These are phyloP conservation scores for Chrysanthemum seticuspe DNA, from an alignment of 129 eudicot species.

Conservation along the genomic window DNA sequence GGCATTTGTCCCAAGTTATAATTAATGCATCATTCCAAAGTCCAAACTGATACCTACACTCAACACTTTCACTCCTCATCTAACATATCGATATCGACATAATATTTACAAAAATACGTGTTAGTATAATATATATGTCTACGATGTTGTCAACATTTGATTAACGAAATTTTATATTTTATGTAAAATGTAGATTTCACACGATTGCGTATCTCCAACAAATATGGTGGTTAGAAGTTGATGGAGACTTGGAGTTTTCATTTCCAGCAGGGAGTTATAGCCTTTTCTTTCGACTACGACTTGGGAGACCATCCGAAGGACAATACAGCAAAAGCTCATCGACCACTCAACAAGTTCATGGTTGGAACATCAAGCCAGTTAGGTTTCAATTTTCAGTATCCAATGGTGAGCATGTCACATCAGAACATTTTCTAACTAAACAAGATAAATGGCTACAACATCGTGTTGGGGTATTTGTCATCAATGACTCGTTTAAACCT, in stretches of 20 bases:
- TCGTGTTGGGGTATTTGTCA: conserved; percentile 71
- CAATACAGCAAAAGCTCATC: conserved; percentile 17
- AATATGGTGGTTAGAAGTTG: conserved; percentile 91
- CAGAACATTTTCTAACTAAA: conserved; percentile 42
- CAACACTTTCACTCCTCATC: conserved; percentile 1
- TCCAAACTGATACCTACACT: conserved; percentile 31
- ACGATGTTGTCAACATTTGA: too few relatives aligned
- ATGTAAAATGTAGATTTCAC: conserved; percentile 44
- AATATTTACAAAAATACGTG: conserved; percentile 7
- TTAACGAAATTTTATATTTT: neutral
- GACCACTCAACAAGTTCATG: conserved; percentile 45
- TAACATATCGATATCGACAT: conserved; percentile 12
- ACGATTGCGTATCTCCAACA: conserved; percentile 80
- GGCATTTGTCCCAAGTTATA: neutral
- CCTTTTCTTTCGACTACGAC: conserved; percentile 62
- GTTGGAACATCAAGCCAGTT: conserved; percentile 74
- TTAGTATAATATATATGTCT: neutral
- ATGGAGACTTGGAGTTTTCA: conserved; percentile 70
- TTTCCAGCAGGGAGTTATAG: conserved; percentile 70
- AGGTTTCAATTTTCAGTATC: conserved; percentile 55
- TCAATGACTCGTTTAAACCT: conserved; percentile 31
- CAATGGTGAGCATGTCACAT: conserved; percentile 38
- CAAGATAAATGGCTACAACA: conserved; percentile 48
- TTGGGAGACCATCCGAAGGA: conserved; percentile 45
- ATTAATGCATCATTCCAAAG: conserved; percentile 14